Evolutionary conservation across 306 rosid species (phyloP).

Genomic region (Hippophae tibetana): DNA sequence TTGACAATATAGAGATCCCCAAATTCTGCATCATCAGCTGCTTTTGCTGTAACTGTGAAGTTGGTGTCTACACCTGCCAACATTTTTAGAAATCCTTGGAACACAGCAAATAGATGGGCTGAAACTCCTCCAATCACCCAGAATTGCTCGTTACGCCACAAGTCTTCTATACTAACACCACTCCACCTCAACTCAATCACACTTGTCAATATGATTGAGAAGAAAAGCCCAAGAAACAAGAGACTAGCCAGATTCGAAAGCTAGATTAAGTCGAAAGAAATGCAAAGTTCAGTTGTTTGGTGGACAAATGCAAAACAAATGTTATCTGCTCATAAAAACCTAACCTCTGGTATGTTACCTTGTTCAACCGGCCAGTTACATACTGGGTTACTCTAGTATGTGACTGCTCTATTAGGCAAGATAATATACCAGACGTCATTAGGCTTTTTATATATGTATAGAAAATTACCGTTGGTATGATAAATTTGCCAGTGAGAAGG

Average conservation of each 20-base stretch:
- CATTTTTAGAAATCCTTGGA: slow-evolving; percentile 92
- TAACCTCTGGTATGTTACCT: slow-evolving; percentile 2
- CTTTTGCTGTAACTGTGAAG: slow-evolving; percentile 86
- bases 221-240: slow-evolving; percentile 87
- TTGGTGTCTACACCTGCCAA: slow-evolving; percentile 85
- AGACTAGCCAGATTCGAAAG: slow-evolving; percentile 87
- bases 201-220: slow-evolving; percentile 69
- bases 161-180: slow-evolving; percentile 69
- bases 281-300: neutral
- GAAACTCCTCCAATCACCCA: slow-evolving; percentile 99
- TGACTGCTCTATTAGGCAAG: too few relatives aligned
- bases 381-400: too few relatives aligned
- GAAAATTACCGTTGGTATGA: slow-evolving; percentile 79
- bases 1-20: slow-evolving; percentile 84
- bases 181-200: slow-evolving; percentile 94
- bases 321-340: neutral
- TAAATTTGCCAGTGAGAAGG: slow-evolving; percentile 91
- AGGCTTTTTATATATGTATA: neutral
- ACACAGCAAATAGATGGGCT: slow-evolving; percentile 91
- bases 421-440: too few relatives aligned
- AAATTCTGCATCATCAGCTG: slow-evolving; percentile 77
- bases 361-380: neutral
- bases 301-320: neutral
- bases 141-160: slow-evolving; percentile 94
- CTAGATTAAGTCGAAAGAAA: slow-evolving; percentile 27